A percentile compares a stretch with the other conserved stretches of the same genome.
phyloP scores from a whole-genome alignment of 1,284 basidiomycete genomes.

The Cystobasidium sp. region DNA sequence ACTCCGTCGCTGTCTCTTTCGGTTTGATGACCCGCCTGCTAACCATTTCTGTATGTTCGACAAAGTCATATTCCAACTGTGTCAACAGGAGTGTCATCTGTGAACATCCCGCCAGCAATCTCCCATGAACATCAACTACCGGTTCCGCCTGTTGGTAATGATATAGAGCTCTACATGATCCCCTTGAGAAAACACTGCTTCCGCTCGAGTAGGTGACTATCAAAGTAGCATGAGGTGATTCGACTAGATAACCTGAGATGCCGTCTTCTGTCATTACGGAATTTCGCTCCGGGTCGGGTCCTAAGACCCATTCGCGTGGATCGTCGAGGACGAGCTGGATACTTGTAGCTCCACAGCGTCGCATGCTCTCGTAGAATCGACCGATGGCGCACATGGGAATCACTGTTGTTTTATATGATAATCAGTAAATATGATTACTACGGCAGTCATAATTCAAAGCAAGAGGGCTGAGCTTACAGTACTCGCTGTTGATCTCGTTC shows the following conservation, averaged over 20 bases:
- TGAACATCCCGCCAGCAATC: background rate
- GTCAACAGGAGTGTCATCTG: conserved; percentile 1
- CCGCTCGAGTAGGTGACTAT: conserved; percentile 29
- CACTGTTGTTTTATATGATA: background rate
- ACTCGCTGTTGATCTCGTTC: conserved; percentile 9
- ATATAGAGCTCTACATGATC: conserved; percentile 13
- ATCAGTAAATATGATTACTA: background rate
- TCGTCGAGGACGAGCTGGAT: conserved; percentile 29
- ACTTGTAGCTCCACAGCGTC: conserved; percentile 17
- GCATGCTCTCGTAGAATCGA: conserved; percentile 34
- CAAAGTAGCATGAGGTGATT: conserved; percentile 16
- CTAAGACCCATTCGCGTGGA: conserved; percentile 18
- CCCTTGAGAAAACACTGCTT: conserved; percentile 15
- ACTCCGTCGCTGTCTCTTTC: background rate
- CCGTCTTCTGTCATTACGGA: conserved; percentile 11
- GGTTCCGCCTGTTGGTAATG: conserved; percentile 20
- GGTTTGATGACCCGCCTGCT: conserved; percentile 20
- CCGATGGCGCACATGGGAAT: conserved; percentile 22
- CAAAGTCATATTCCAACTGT: conserved; percentile 26
- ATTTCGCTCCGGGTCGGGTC: background rate
- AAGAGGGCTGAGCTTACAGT: conserved; percentile 24
- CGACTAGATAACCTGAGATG: conserved; percentile 18
- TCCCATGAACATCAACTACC: conserved; percentile 11
- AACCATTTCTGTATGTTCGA: conserved; percentile 28
- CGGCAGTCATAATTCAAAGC: background rate